Base-by-base conservation (phyloP, 1,284 basidiomycete species). In the Rhodotorula glutinis region DNA sequence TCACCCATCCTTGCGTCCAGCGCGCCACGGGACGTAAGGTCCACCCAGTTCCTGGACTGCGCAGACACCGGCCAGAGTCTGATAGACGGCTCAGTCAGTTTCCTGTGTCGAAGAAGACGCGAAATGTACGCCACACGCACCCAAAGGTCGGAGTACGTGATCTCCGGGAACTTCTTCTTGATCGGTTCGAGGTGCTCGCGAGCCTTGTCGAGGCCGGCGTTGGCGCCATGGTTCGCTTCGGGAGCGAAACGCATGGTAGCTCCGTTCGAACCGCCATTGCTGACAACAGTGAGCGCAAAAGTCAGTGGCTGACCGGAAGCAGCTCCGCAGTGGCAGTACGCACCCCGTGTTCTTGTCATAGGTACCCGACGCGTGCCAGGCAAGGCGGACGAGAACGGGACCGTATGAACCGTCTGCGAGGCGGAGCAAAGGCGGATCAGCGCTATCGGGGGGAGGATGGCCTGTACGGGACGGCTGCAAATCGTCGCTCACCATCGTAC, bases 301-400 rank as follows among this genome's bases (percentile, higher is more conserved):
- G n/a, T n/a, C n/a, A n/a, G n/a, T n/a, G n/a, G n/a, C n/a, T n/a
- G n/a, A n/a, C n/a, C n/a, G n/a, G n/a, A n/a, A n/a, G n/a, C n/a
- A n/a, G n/a, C n/a, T n/a, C n/a, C n/a, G n/a, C n/a, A n/a, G n/a
- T n/a, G n/a, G n/a, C n/a, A n/a, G n/a, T n/a, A n/a, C 16, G 23
- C 11, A 33, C 49, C 62, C 65, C 8, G 67, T 55, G 23, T 69
- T 51, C 63, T 69, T 70, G 81, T 94, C 89, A 77, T 89, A 94
- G 1, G 94, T 97, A 58, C 94, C 94, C 56, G 90, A 66, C 41
- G 55, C 60, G 74, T 79, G 78, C 77, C 94, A 97, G 38, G 93
- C 94, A 63, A 98, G 87, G 78, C 95, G 91, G 65, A 98, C 83
- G 63, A 98, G 79, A 53, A 98, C 87, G 53, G 93, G 93, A 25